phyloP scores from a whole-genome alignment of 768 basidiomycete genomes.

The Lyophyllum atratum region DNA sequence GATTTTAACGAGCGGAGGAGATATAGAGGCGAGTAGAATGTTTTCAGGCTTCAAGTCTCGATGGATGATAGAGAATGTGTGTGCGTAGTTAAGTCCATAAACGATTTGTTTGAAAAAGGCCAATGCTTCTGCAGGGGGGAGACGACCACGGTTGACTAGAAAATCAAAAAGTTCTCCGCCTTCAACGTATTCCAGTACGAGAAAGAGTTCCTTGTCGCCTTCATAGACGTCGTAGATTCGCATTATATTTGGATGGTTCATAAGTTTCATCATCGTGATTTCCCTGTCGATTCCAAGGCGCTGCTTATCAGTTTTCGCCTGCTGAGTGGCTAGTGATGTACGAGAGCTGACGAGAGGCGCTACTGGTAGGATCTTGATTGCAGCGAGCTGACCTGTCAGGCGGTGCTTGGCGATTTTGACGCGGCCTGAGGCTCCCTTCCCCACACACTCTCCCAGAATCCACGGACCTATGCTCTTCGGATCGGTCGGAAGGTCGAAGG shows the following conservation, averaged over 20 bases:
- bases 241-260: conserved; percentile 97
- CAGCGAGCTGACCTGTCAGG: conserved; percentile 87
- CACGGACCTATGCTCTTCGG: conserved; percentile 88
- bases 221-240: conserved; percentile 96
- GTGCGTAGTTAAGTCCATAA: conserved; percentile 94
- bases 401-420: conserved; percentile 92
- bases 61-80: conserved; percentile 96
- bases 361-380: conserved; percentile 92
- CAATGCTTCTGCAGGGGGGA: conserved; percentile 80
- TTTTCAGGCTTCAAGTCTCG: conserved; percentile 99
- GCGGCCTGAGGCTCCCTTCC: conserved; percentile 91
- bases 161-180: conserved; percentile 98
- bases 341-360: conserved; percentile 77
- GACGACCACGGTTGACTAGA: conserved; percentile 83
- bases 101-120: conserved; percentile 96
- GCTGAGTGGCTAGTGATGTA: conserved; percentile 62
- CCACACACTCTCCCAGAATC: conserved; percentile 92
- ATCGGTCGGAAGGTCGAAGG: conserved; percentile 83
- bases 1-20: conserved; percentile 87
- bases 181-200: conserved; percentile 93
- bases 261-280: conserved; percentile 99
- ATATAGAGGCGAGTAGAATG: conserved; percentile 83
- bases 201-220: conserved; percentile 86
- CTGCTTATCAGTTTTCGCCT: conserved; percentile 77
- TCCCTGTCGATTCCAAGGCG: conserved; percentile 89